Base-by-base conservation (phyloP, 2,329 filamentous ascomycete genomes). In the Madurella fahalii region DNA sequence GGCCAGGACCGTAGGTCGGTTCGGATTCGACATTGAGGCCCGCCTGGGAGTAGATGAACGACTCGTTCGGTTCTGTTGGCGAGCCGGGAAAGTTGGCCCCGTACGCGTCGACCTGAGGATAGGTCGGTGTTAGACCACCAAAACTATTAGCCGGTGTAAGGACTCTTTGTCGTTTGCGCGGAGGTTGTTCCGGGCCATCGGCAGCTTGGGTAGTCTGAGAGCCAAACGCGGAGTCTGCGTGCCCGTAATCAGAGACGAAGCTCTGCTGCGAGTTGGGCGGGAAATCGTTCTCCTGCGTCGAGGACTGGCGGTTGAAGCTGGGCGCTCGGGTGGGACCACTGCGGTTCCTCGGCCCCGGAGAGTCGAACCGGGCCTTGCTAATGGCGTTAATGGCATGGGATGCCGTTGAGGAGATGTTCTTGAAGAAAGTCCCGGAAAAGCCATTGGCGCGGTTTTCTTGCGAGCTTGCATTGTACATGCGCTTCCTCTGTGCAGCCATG, bases 371-470 rank as follows among this genome's bases (percentile, higher is more conserved):
- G 15, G 94, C 93, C 74, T 97, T 96, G 80, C 90, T 96, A 71
- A 99, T 95, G 55, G 94, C 93, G 58, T 91, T 92, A 53, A 99
- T 89, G 30, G 94, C 94, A 64, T 91, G 93, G 4, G 90, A 94
- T 1, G 94, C 92, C 1, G 91, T 95, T 60, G 85, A 88, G 4
- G 93, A 97, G 60, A 99, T 97, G 67, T 95, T 96, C 68, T 92
- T 92, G 76, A 99, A 97, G 69, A 96, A 96, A 1, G 94, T 96
- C 16, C 91, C 92, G 45, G 88, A 85, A 16, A 84, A 63, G 65
- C 81, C 84, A 64, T 83, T 84, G 12, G 79, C 74, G 47, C 90
- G 81, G 47, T 79, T 83, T 54, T 95, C 90, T 50, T 83, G 77
- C 44, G 63, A 63, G 50, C 80, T 82, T 46, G 83, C 80, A 61